A percentile compares a stretch with the other conserved stretches of the same genome.
These are phyloP conservation scores for Umbilicus rupestris DNA, from an alignment of 164 flowering plant genomes.

Conservation along the genomic window DNA sequence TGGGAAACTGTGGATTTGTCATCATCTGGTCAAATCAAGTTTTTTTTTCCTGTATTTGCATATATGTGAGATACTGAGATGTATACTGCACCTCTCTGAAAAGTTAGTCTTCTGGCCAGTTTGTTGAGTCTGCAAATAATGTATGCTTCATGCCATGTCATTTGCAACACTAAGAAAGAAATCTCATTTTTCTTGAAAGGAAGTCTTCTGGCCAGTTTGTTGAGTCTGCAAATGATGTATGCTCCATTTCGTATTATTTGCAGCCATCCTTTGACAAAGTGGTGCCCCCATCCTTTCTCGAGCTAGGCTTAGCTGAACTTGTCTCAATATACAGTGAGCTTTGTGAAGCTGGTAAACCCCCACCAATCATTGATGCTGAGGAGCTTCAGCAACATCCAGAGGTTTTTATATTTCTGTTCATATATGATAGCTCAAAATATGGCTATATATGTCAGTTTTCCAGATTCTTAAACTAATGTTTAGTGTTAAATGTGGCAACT, in stretches of 20 bases:
- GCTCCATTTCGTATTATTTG: not conserved
- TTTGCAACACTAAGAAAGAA: not conserved
- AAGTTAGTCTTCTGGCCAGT: too few species aligned
- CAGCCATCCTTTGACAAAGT: conserved; percentile 89
- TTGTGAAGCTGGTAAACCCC: conserved; percentile 57
- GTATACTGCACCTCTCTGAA: not conserved
- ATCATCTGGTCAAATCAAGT: not conserved
- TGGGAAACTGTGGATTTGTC: not conserved
- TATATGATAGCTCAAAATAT: not conserved
- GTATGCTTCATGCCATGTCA: not conserved
- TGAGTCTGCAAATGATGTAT: not conserved
- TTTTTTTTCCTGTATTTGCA: not conserved
- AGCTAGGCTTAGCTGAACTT: conserved; percentile 60
- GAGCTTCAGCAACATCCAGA: conserved; percentile 80
- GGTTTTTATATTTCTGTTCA: conserved; percentile 25
- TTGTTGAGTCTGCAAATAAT: not conserved
- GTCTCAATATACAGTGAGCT: conserved; percentile 71
- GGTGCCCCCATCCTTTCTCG: conserved; percentile 58
- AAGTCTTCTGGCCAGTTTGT: not conserved
- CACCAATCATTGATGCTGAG: conserved; percentile 67
- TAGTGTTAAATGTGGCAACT: not conserved
- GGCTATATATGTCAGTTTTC: not conserved
- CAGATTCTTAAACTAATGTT: not conserved
- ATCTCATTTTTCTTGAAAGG: not conserved
- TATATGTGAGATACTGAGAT: not conserved